phyloP scores from a whole-genome alignment of 495 filamentous ascomycete genomes.

The Parathielavia hyrcaniae region DNA sequence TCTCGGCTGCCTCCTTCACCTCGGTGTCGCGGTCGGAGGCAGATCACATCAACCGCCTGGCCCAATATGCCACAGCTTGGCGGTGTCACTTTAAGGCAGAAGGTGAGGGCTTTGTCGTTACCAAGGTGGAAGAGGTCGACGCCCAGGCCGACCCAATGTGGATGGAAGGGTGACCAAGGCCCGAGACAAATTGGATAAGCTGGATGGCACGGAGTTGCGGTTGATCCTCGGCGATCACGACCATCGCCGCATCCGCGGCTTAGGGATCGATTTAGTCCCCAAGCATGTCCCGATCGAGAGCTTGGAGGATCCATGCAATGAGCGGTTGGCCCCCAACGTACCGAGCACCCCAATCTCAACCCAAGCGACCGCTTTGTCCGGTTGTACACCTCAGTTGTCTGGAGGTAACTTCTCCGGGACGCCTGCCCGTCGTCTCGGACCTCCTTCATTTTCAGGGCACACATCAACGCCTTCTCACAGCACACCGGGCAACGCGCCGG shows the following conservation, averaged over 20 bases:
- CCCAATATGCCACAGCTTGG: background rate
- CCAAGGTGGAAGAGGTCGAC: background rate
- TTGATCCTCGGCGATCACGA: constrained; percentile 6
- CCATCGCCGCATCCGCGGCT: background rate
- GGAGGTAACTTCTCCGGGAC: background rate
- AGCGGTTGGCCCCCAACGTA: background rate
- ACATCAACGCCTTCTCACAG: too few species aligned
- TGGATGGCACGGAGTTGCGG: background rate
- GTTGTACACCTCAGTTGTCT: background rate
- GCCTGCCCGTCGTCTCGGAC: too few species aligned
- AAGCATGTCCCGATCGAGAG: background rate
- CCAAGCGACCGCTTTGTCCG: background rate
- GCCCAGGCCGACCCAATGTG: background rate
- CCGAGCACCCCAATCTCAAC: background rate
- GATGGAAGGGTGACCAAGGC: background rate
- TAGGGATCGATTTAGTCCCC: background rate
- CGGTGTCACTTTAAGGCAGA: background rate
- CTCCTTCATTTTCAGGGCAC: too few species aligned
- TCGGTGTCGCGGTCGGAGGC: background rate
- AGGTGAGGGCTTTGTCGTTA: background rate
- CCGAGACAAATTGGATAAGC: background rate
- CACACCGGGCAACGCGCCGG: too few species aligned
- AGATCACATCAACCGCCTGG: background rate
- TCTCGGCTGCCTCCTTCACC: background rate
- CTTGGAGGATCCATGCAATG: background rate